A percentile compares a stretch with the other conserved stretches of the same genome.
phyloP scores from a whole-genome alignment of 2,329 filamentous ascomycete genomes.

The Botryotinia calthae region DNA sequence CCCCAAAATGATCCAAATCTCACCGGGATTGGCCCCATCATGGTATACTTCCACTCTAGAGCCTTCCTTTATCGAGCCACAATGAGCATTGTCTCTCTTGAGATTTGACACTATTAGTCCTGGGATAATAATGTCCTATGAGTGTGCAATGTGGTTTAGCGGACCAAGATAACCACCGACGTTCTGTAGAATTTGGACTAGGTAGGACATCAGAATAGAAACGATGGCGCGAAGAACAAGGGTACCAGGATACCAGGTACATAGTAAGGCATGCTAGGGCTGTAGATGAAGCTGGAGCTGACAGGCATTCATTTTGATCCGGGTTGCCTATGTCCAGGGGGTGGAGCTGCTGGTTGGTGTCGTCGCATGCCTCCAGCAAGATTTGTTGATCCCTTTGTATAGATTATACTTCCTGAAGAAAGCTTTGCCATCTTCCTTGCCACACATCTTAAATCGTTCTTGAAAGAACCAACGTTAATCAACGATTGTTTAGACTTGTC shows the following conservation, averaged over 20 bases:
- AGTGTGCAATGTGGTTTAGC: constrained; percentile 6
- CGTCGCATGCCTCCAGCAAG: constrained; percentile 29
- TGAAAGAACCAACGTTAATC: background rate
- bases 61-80: constrained; percentile 7
- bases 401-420: constrained; percentile 30
- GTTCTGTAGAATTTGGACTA: constrained; percentile 19
- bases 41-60: constrained; percentile 1
- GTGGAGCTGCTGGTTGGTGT: constrained; percentile 35
- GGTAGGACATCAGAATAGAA: constrained; percentile 33
- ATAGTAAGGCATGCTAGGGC: constrained; percentile 31
- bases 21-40: constrained; percentile 11
- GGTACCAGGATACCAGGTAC: constrained; percentile 26
- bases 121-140: background rate
- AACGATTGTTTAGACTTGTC: constrained; percentile 4
- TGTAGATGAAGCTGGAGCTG: constrained; percentile 32
- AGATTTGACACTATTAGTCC: constrained; percentile 8
- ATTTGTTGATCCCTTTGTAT: constrained; percentile 30
- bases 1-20: constrained; percentile 13
- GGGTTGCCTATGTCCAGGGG: constrained; percentile 29
- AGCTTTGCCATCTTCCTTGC: constrained; percentile 26
- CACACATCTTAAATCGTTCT: constrained; percentile 23
- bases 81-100: constrained; percentile 14
- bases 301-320: constrained; percentile 36
- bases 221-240: constrained; percentile 30
- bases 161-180: constrained; percentile 15